phyloP scores from a whole-genome alignment of 192 early-diverging fungal species.

The Physocladia obscura region DNA sequence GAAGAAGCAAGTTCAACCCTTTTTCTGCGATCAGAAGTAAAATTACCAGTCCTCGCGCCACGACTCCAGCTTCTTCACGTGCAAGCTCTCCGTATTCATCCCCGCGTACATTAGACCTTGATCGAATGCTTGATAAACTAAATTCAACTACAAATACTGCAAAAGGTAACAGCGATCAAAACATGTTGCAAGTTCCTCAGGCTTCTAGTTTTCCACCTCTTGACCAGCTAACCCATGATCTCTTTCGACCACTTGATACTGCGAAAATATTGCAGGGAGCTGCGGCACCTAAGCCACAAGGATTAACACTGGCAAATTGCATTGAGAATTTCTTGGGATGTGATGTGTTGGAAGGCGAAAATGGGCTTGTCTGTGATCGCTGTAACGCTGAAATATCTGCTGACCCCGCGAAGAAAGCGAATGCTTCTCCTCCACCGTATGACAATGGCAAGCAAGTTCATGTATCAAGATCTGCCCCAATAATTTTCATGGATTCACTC shows the following conservation, averaged over 20 bases:
- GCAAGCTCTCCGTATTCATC: constrained; percentile 9
- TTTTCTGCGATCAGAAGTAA: constrained; percentile 13
- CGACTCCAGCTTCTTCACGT: neutral
- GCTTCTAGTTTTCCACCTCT: no score
- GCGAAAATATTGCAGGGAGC: constrained; percentile 1
- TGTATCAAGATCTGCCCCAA: no score
- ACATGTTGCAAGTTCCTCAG: no score
- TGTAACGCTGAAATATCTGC: no score
- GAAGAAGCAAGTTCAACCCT: neutral
- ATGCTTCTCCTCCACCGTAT: neutral
- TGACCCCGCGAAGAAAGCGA: neutral
- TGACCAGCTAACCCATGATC: constrained; percentile 8
- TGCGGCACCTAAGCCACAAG: neutral
- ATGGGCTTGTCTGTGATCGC: constrained; percentile 63
- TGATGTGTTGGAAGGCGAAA: constrained; percentile 61
- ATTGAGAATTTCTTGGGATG: constrained; percentile 55
- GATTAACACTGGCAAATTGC: constrained; percentile 24
- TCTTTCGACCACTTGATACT: constrained; percentile 19
- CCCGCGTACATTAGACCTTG: neutral
- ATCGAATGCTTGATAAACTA: neutral
- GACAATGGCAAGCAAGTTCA: no score
- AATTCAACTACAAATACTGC: neutral
- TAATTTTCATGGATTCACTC: no score
- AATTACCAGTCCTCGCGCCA: constrained; percentile 2
- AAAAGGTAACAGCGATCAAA: neutral